These are phyloP conservation scores for Gentiana straminea DNA, from an alignment of 257 asterid genomes.

Conservation along the genomic window DNA sequence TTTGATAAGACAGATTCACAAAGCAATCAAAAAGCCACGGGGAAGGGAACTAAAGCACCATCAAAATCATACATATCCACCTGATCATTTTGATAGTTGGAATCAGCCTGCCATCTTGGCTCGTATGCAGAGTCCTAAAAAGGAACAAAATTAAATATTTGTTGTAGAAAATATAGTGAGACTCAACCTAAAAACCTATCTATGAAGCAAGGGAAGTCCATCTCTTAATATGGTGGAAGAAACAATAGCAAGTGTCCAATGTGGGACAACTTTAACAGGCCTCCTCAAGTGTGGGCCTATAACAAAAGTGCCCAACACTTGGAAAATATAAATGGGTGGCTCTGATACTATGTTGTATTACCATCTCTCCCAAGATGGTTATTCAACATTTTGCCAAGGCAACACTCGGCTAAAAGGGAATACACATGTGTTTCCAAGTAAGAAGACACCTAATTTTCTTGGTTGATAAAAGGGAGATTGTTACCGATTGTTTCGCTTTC, in stretches of 20 bases:
- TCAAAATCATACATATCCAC: conserved; percentile 22
- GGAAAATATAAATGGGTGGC: conserved; percentile 1
- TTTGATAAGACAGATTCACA: too few relatives aligned
- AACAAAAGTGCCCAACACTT: too few relatives aligned
- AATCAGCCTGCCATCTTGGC: conserved; percentile 65
- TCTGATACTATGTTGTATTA: too few relatives aligned
- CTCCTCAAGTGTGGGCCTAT: too few relatives aligned
- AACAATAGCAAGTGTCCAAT: too few relatives aligned
- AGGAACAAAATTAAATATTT: conserved; percentile 1
- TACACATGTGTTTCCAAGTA: neutral
- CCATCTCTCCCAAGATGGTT: conserved; percentile 5
- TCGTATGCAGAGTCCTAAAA: conserved; percentile 57
- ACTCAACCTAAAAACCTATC: neutral
- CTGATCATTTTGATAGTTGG: conserved; percentile 77
- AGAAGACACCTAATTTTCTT: conserved; percentile 5
- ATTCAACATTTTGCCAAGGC: conserved; percentile 7
- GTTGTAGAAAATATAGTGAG: too few relatives aligned
- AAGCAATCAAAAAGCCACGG: too few relatives aligned
- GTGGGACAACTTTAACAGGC: too few relatives aligned
- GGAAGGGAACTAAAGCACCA: too few relatives aligned
- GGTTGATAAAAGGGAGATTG: neutral
- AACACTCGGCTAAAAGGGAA: neutral
- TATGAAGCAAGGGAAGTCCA: too few relatives aligned
- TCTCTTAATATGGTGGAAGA: too few relatives aligned
- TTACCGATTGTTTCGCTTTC: conserved; percentile 71